Percentiles rank a stretch among this genome's conserved stretches.
Evolutionary conservation across 805 yeast species (phyloP).

Genomic region (Wickerhamomyces chambardii): DNA sequence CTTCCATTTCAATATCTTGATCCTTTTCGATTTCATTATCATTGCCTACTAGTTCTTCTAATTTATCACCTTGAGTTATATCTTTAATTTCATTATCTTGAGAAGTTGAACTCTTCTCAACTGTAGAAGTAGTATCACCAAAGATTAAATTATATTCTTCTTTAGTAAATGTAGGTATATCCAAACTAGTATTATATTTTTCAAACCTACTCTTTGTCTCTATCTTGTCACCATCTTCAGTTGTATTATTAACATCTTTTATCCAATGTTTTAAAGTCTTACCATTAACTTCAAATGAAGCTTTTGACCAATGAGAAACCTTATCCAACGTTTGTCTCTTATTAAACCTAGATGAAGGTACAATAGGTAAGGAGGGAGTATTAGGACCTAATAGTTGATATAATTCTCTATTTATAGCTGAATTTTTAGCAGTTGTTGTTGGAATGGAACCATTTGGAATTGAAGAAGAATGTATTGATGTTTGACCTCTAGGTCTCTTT

Average conservation of each 20-base stretch:
- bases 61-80: too few species aligned
- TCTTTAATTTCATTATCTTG: too few species aligned
- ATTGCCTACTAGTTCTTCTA: slow-evolving; percentile 10
- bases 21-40: slow-evolving; percentile 6
- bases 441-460: slow-evolving; percentile 2
- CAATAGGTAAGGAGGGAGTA: slow-evolving; percentile 75
- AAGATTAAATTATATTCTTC: slow-evolving; percentile 51
- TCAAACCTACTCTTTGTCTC: slow-evolving; percentile 57
- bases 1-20: slow-evolving; percentile 12
- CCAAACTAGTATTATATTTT: slow-evolving; percentile 60
- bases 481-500: slow-evolving; percentile 11
- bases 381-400: slow-evolving; percentile 86
- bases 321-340: slow-evolving; percentile 53
- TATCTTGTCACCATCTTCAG: slow-evolving; percentile 4
- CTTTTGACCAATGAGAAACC: slow-evolving; percentile 78
- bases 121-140: slow-evolving; percentile 19
- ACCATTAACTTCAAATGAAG: slow-evolving; percentile 44
- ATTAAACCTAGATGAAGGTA: slow-evolving; percentile 43
- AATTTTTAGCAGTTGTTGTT: slow-evolving; percentile 18
- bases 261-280: slow-evolving; percentile 77
- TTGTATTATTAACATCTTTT: slow-evolving; percentile 44
- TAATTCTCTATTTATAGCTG: slow-evolving; percentile 83
- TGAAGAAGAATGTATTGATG: slow-evolving; percentile 3
- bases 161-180: slow-evolving; percentile 58
- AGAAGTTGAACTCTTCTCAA: too few species aligned